Conservation (phyloP, 2,329 filamentous ascomycete genomes). For the Fusarium avenaceum region DNA sequence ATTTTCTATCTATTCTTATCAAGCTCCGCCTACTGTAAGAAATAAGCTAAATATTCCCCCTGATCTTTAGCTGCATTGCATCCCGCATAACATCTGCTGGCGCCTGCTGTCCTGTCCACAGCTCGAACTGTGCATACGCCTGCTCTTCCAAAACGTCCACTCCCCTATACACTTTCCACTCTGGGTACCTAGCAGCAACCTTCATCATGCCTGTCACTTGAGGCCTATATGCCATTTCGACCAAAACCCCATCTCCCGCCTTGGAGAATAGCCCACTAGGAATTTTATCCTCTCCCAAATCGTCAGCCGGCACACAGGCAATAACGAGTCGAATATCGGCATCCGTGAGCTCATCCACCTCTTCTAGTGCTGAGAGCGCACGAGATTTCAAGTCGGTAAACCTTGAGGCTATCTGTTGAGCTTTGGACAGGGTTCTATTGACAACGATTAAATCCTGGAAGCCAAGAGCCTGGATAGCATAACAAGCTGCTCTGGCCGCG, state of each 20-base stretch:
- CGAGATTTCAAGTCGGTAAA: neutral
- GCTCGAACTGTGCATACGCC: conserved; percentile 12
- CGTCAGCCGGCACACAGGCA: conserved; percentile 1
- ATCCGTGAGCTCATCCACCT: fast-evolving
- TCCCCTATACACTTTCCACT: neutral
- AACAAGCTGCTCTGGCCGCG: conserved; percentile 14
- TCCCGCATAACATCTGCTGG: neutral
- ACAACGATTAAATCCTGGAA: neutral
- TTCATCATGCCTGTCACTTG: conserved; percentile 15
- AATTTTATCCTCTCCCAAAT: neutral
- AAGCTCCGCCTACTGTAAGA: too few relatives aligned
- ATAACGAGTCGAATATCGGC: neutral
- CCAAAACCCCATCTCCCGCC: neutral
- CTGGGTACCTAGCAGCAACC: neutral
- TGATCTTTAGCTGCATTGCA: neutral
- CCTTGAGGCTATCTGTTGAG: neutral
- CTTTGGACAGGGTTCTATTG: conserved; percentile 12
- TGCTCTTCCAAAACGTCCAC: conserved; percentile 13
- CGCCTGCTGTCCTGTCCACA: conserved; percentile 1
- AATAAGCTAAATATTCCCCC: neutral
- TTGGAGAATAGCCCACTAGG: neutral
- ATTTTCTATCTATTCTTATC: too few relatives aligned
- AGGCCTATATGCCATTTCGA: conserved; percentile 15
- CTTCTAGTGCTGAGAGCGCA: neutral
- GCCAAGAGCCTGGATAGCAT: neutral